A percentile compares a stretch with the other conserved stretches of the same genome.
Evolutionary conservation across 2,329 filamentous ascomycete genomes (phyloP).

Genomic region (Xylaria sp.): DNA sequence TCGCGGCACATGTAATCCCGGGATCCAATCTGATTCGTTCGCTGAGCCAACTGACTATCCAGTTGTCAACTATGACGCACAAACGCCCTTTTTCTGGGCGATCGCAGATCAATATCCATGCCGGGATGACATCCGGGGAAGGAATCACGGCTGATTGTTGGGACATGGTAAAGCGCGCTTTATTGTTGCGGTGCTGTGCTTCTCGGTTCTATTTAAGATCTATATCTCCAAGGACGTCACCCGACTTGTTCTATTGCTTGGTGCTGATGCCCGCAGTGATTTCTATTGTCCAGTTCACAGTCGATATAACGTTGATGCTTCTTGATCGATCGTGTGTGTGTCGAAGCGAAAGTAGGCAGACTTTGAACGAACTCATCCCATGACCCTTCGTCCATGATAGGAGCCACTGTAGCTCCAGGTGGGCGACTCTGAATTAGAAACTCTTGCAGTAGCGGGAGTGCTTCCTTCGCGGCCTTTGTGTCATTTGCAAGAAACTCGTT

Average conservation of each 20-base stretch:
- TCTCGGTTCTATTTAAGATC: no score
- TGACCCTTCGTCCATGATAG: conserved; percentile 31
- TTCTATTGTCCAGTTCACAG: background rate
- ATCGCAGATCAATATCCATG: no score
- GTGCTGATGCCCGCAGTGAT: background rate
- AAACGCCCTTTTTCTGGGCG: no score
- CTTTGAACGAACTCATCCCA: conserved; percentile 32
- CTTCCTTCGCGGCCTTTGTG: conserved; percentile 9
- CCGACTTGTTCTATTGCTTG: background rate
- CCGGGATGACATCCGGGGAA: no score
- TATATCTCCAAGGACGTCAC: background rate
- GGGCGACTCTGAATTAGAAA: conserved; percentile 18
- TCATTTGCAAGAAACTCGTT: conserved; percentile 27
- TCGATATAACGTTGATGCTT: background rate
- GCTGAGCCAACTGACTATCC: no score
- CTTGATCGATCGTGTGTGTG: background rate
- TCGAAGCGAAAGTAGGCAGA: conserved; percentile 27
- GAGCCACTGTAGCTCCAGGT: background rate
- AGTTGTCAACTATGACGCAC: no score
- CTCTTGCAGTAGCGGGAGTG: conserved; percentile 22
- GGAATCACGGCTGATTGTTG: no score
- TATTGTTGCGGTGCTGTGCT: no score
- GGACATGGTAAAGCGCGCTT: no score
- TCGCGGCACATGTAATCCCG: no score
- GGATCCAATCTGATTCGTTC: no score